Evolutionary conservation across 805 yeast species (phyloP).

Genomic region (Kodamaea neixiangensis): DNA sequence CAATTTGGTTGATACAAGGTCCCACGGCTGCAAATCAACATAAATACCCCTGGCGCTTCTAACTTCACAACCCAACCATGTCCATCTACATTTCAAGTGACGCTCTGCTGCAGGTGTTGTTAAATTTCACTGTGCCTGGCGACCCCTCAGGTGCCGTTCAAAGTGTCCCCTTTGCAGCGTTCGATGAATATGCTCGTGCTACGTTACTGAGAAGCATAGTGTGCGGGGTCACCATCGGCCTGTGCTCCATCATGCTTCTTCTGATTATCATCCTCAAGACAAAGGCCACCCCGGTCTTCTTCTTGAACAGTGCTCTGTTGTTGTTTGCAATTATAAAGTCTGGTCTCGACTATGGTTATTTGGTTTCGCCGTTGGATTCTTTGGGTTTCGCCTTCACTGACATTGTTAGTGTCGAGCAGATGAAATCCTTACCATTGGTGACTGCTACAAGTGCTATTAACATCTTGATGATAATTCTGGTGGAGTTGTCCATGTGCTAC

Average conservation of each 20-base stretch:
- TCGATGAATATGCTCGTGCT: conserved; percentile 10
- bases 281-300: conserved; percentile 66
- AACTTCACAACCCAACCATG: neutral
- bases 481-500: conserved; percentile 66
- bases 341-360: conserved; percentile 55
- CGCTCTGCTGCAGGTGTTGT: neutral
- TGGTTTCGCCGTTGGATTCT: conserved; percentile 53
- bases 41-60: neutral
- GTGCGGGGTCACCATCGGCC: conserved; percentile 13
- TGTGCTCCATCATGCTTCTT: conserved; percentile 10
- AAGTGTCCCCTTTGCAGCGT: conserved; percentile 3
- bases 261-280: conserved; percentile 25
- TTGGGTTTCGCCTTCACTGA: conserved; percentile 45
- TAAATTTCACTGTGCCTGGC: conserved; percentile 8
- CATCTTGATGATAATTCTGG: conserved; percentile 56
- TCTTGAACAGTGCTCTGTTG: conserved; percentile 67
- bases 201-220: conserved; percentile 8
- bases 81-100: neutral
- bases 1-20: conserved; percentile 4
- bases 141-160: neutral
- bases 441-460: conserved; percentile 65
- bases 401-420: conserved; percentile 25
- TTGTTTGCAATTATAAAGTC: conserved; percentile 59
- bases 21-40: conserved; percentile 2
- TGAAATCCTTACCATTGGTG: conserved; percentile 46